Base-by-base conservation (phyloP, 257 asterid species). In the Jasminum sambac region DNA sequence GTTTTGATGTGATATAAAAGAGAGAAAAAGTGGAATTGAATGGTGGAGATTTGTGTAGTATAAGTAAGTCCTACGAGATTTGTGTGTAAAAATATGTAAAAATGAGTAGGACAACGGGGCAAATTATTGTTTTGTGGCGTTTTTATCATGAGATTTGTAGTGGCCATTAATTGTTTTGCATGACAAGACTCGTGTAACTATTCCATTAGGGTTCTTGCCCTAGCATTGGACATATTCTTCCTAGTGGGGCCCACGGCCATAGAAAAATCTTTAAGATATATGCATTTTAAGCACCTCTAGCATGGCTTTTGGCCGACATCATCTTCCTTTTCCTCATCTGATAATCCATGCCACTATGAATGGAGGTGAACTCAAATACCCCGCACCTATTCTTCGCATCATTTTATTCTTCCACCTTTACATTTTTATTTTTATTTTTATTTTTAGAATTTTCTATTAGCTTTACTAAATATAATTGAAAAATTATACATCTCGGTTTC, bases 301-400 rank as follows among this genome's bases (percentile, higher is more conserved):
- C 16, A 16, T 48, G 16, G 7, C 68, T 76, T 79, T 80, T 74
- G 86, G 87, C 89, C 87, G 87, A 81, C 91, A 81, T 65, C 57
- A 64, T 68, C 43, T 74, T 26, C 73, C 80, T 76, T 79, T 79
- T 60, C 24, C 69, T 71, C 70, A 79, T 83, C 82, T 43, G 4
- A 30, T 17, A 65, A 74, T 77, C 78, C 78, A 81, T 71, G 73
- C 87, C 86, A 79, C 81, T 68, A 79, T 81, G 72, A 74, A 76
- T 76, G 86, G 85, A 79, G 76, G 63, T 23, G 14, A 81, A 81
- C 77, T 77, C 16, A 61, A 40, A 64, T 67, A 26, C 66, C 64
- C 57, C 4, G 1, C 44, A 11, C 3, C 61, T 39, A 30, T 59
- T 63, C 44, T 37, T 11, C 37, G 39, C 4, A 42, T 69, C 41